Evolutionary conservation across 2,329 filamentous ascomycete genomes (phyloP).

Genomic region (Talaromyces marneffei): DNA sequence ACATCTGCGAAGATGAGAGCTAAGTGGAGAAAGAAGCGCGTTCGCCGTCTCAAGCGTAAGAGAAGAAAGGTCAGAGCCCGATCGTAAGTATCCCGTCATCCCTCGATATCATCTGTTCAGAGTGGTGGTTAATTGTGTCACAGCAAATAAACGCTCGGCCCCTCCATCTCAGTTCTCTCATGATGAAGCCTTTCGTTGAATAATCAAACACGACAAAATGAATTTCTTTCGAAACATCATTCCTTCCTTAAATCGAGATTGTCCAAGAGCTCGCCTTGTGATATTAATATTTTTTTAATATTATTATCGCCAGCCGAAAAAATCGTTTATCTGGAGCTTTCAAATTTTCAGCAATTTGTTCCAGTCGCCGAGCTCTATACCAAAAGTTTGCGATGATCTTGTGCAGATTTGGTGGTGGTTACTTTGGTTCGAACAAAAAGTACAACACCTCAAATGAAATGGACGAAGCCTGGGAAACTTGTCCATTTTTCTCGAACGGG

Average conservation of each 20-base stretch:
- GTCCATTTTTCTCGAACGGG: slow-evolving; percentile 21
- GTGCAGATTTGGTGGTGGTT: slow-evolving; percentile 17
- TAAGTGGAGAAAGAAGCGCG: slow-evolving; percentile 99
- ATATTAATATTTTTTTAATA: not conserved
- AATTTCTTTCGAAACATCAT: not conserved
- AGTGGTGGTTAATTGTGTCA: not conserved
- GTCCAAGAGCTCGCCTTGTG: slow-evolving; percentile 7
- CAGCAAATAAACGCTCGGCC: slow-evolving; percentile 64
- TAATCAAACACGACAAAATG: slow-evolving; percentile 34
- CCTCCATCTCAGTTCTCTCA: slow-evolving; percentile 47
- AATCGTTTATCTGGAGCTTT: slow-evolving; percentile 14
- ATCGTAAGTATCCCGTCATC: slow-evolving; percentile 62
- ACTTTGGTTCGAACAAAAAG: slow-evolving; percentile 8
- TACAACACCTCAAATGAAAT: slow-evolving; percentile 5
- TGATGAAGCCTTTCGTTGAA: slow-evolving; percentile 31
- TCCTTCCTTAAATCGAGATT: slow-evolving; percentile 9
- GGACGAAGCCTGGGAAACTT: slow-evolving; percentile 14
- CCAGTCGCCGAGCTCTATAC: slow-evolving; percentile 15
- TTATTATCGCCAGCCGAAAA: slow-evolving; percentile 3
- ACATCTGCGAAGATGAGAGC: slow-evolving; percentile 65
- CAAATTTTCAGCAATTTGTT: slow-evolving; percentile 13
- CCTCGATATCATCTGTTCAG: not conserved
- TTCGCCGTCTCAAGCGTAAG: slow-evolving; percentile 98
- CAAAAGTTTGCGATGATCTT: slow-evolving; percentile 17
- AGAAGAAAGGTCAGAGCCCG: slow-evolving; percentile 99